Conservation (phyloP, 805 yeast species). For the Lipomyces japonicus region DNA sequence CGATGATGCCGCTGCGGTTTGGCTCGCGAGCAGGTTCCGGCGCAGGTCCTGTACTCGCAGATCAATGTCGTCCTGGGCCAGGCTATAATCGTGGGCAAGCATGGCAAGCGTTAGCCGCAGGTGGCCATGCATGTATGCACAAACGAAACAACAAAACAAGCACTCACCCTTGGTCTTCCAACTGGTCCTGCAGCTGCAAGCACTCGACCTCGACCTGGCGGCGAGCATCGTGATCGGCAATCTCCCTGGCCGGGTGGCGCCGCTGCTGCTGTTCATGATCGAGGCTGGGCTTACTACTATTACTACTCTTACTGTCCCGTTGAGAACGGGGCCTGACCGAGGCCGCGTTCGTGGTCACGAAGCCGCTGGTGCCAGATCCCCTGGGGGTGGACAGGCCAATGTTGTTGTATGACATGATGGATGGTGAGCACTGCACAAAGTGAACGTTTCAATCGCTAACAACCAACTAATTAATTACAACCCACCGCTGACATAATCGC, state of each 20-base stretch:
- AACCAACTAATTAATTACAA: too few relatives aligned
- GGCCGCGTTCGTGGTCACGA: conserved; percentile 12
- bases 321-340: not conserved
- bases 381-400: conserved; percentile 36
- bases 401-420: conserved; percentile 32
- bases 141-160: not conserved
- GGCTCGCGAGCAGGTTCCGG: conserved; percentile 2
- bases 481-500: too few relatives aligned
- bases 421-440: too few relatives aligned
- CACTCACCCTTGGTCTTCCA: conserved; percentile 30
- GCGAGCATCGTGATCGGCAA: conserved; percentile 23
- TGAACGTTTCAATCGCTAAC: too few relatives aligned
- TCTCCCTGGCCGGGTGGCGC: conserved; percentile 17
- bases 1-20: too few relatives aligned
- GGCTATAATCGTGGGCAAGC: conserved; percentile 2
- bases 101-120: not conserved
- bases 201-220: conserved; percentile 31
- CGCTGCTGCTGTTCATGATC: conserved; percentile 11
- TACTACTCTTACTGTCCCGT: conserved; percentile 6
- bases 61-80: conserved; percentile 30
- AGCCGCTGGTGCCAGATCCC: conserved; percentile 37
- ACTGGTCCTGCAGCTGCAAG: conserved; percentile 29
- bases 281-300: conserved; percentile 2
- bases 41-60: conserved; percentile 22
- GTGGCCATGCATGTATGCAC: not conserved